Evolutionary conservation across 116 monocot species (phyloP), one percentile per base, ranked within the genome.

Genomic region (Dioscorea cayenensis): DNA sequence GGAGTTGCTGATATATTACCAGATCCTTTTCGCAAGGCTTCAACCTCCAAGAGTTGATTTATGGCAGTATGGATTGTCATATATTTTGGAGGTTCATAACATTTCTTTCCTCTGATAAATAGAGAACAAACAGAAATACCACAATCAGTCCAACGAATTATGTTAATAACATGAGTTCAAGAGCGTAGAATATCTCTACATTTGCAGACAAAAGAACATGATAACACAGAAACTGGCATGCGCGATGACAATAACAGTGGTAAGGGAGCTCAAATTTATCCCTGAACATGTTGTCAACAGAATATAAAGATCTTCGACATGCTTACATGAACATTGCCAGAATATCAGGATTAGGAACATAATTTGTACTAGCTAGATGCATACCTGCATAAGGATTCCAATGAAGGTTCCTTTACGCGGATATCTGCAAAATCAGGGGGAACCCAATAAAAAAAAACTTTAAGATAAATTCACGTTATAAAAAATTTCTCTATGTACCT

Each of bases 321-420:
- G 55, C 55, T 18, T 55, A 10, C 55, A 18, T 55, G 5, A 18
- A n/a, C 14, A 55, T 2, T 55, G 14, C 55, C 2, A 16, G 19
- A 55, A 55, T 55, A 55, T n/a, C 55, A 55, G 19, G 55, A 18
- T 55, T 5, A 18, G 55, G 55, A 55, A 55, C 14, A 16, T n/a
- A 18, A 55, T 16, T 55, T 16, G 16, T 18, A 18, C 1, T 55
- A n/a, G 55, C 1, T 55, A n/a, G 55, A 49, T 18, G 9, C 55
- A n/a, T 77, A 89, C 95, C 95, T 91, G 84, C 87, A 89, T 63
- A 95, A 77, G 64, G 89, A 89, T 77, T 95, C 95, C 64, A 89
- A 58, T 18, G 92, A 81, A 17, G 95, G 95, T 36, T 95, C 95
- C 85, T 92, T 95, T 63, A 95, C 95, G 63, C 91, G 91, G 60